These are phyloP conservation scores for Geranium incanum DNA, from an alignment of 441 rosid species.

Conservation along the genomic window DNA sequence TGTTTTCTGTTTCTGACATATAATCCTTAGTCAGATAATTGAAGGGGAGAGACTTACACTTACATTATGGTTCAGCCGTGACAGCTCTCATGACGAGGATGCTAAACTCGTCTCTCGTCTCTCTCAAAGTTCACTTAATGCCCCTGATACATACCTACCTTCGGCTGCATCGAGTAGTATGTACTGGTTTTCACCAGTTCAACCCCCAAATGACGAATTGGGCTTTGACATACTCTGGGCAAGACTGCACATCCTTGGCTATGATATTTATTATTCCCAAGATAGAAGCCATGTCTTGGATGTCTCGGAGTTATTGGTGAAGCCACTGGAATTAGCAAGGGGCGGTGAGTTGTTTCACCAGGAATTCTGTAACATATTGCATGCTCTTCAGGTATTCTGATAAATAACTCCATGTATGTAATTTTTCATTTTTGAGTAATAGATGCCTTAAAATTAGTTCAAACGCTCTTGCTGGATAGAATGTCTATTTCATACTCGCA, in stretches of 20 bases:
- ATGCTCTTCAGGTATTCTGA: slow-evolving; percentile 68
- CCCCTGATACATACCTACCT: slow-evolving; percentile 32
- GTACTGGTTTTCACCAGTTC: slow-evolving; percentile 64
- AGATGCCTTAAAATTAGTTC: neutral
- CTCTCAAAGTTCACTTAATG: slow-evolving; percentile 27
- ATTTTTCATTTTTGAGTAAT: no score
- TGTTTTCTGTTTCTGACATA: neutral
- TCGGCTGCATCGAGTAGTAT: slow-evolving; percentile 60
- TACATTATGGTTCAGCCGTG: slow-evolving; percentile 79
- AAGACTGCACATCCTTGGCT: slow-evolving; percentile 53
- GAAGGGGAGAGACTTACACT: slow-evolving; percentile 86
- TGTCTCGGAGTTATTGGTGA: slow-evolving; percentile 36
- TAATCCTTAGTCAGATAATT: slow-evolving; percentile 40
- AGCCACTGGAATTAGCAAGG: slow-evolving; percentile 50
- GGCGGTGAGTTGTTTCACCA: slow-evolving; percentile 36
- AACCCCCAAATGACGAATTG: slow-evolving; percentile 29
- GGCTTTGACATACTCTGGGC: slow-evolving; percentile 66
- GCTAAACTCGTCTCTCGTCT: slow-evolving; percentile 62
- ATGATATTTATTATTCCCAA: slow-evolving; percentile 36
- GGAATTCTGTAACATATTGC: slow-evolving; percentile 56
- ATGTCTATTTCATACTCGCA: neutral
- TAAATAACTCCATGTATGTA: neutral
- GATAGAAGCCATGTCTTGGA: slow-evolving; percentile 27
- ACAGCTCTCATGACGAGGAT: slow-evolving; percentile 75
- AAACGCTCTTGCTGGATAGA: neutral